These are phyloP conservation scores for Talaromyces funiculosus DNA, from an alignment of 2,329 filamentous ascomycete species.

Conservation along the genomic window DNA sequence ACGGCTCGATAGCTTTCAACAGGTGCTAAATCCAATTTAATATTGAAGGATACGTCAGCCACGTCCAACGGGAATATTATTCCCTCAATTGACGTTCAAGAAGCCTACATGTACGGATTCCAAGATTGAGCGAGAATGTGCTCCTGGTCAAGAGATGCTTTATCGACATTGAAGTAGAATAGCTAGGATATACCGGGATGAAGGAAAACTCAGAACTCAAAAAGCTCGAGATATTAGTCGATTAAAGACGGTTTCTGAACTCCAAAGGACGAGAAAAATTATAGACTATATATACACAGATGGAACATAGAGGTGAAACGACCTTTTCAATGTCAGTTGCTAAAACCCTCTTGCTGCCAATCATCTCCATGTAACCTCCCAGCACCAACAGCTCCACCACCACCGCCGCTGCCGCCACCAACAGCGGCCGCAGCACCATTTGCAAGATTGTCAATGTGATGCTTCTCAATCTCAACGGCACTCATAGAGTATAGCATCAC, in stretches of 20 bases:
- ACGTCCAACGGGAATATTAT: too few relatives aligned
- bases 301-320: not conserved
- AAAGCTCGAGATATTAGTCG: not conserved
- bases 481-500: slow-evolving; percentile 81
- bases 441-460: slow-evolving; percentile 53
- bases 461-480: slow-evolving; percentile 58
- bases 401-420: slow-evolving; percentile 25
- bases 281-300: slow-evolving; percentile 1
- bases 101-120: too few relatives aligned
- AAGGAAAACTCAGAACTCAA: not conserved
- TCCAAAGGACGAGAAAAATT: not conserved
- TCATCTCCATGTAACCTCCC: slow-evolving; percentile 44
- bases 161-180: not conserved
- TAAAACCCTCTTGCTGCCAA: slow-evolving; percentile 61
- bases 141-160: not conserved
- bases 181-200: not conserved
- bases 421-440: slow-evolving; percentile 37
- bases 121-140: too few relatives aligned
- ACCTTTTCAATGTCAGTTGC: slow-evolving; percentile 17
- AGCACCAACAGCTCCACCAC: slow-evolving; percentile 25
- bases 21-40: too few relatives aligned
- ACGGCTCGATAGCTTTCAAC: too few relatives aligned
- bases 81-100: too few relatives aligned
- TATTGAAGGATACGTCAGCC: too few relatives aligned
- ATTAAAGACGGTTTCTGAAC: not conserved